Evolutionary conservation across 768 basidiomycete species (phyloP), one percentile per base, ranked within the genome.

Genomic region (Daedaleopsis sinensis): DNA sequence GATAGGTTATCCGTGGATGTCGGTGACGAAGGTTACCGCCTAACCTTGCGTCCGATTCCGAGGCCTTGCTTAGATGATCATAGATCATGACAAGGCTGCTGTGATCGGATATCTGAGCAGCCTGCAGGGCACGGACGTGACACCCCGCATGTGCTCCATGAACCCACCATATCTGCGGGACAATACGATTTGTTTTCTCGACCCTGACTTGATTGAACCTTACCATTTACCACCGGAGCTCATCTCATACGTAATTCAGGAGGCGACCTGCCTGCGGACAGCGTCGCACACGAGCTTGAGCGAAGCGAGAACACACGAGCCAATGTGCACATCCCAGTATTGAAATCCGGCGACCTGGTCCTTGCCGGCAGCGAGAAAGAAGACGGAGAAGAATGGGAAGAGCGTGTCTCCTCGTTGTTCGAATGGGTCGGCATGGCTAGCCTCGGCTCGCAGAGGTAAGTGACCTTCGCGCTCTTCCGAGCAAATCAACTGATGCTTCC

Each of bases 401-500:
- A 76, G 11, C 74, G 77, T 9, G 72, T 83, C 46, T 69, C 73
- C 9, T 72, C 68, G 3, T 72, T 90, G 16, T 87, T 88, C 54
- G 90, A 91, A 69, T 92, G 90, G 90, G 78, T 85, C 9, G 90
- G 89, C 8, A 82, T 91, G 84, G 87, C 84, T 3, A 79, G 78
- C 58, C 68, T 91, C 5, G 88, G 84, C 15, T 78, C 90, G 1
- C 87, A 89, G 68, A 79, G 90, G 90, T 87, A 61, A 7, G 69
- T 61, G 18, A 32, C 4, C 27, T 44, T 23, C 37, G 19, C 24
- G 21, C 43, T 43, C 11, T 16, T 57, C 46, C 37, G 8, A 2
- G 19, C 27, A 2, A 39, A 51, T 49, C 32, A 32, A n/a, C n/a
- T 37, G n/a, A 42, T 27, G 3, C 43, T 23, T 12, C 1, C 39